A percentile compares a stretch with the other conserved stretches of the same genome.
Conservation (phyloP, 805 yeast species). For the Yarrowia sp. region DNA sequence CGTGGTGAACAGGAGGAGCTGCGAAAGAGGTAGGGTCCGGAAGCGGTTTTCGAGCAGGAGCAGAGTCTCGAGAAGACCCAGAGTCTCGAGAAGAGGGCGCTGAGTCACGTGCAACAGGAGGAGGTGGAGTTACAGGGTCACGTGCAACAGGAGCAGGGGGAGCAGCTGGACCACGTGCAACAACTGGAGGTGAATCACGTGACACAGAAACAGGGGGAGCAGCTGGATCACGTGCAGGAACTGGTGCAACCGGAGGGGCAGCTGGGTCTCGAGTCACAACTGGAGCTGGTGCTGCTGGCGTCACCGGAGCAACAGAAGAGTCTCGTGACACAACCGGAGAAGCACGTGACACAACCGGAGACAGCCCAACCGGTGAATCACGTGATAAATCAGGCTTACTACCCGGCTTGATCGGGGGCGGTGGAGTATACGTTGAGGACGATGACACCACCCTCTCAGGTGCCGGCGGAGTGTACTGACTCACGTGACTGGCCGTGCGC, state of each 20-base stretch:
- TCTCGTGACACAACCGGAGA: background rate
- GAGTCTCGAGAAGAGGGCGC: background rate
- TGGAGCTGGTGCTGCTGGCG: background rate
- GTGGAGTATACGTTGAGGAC: background rate
- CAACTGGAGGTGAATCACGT: background rate
- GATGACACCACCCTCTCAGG: background rate
- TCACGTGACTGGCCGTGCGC: background rate
- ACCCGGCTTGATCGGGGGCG: background rate
- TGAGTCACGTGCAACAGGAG: background rate
- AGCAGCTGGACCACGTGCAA: background rate
- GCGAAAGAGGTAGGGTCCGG: constrained; percentile 18
- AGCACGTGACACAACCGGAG: background rate
- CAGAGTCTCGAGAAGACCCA: background rate
- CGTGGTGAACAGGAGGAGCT: constrained; percentile 36
- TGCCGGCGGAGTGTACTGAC: background rate
- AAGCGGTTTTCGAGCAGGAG: background rate
- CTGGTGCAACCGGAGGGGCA: background rate
- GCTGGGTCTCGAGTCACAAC: background rate
- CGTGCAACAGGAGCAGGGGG: too few species aligned
- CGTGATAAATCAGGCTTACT: background rate
- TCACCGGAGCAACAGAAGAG: background rate
- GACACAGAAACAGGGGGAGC: background rate
- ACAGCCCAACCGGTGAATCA: background rate
- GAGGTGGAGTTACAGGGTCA: background rate
- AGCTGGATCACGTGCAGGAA: background rate